Evolutionary conservation across 305 asterid genomes (phyloP).

Genomic region (Coffea humblotiana): DNA sequence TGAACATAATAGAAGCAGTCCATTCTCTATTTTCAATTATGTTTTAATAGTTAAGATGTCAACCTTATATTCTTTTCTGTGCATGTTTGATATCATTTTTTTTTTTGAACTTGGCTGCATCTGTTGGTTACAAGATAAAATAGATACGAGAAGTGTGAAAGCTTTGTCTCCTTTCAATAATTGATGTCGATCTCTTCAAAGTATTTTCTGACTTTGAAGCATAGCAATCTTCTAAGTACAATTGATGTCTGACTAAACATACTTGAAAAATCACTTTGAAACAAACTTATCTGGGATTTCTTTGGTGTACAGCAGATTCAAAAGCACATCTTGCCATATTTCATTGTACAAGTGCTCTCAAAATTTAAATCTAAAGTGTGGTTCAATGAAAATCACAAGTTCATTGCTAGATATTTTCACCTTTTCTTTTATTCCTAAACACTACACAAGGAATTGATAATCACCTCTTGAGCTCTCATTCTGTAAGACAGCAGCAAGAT

Average conservation of each 20-base stretch:
- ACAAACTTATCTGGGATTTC: neutral
- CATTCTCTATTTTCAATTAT: neutral
- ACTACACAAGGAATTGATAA: slow-evolving; percentile 10
- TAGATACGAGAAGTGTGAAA: neutral
- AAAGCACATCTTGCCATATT: neutral
- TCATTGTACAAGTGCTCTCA: neutral
- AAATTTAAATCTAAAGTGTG: neutral
- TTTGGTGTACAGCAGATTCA: neutral
- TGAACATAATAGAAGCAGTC: neutral
- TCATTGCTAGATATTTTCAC: slow-evolving; percentile 9
- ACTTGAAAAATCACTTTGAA: neutral
- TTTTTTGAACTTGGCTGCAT: neutral
- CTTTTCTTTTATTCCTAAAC: neutral
- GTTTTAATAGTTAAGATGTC: neutral
- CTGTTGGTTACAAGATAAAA: neutral
- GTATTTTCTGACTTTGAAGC: neutral
- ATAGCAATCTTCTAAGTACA: neutral
- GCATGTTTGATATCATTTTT: neutral
- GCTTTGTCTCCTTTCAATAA: neutral
- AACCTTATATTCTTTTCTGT: no score
- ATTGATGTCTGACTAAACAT: neutral
- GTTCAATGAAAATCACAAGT: slow-evolving; percentile 12
- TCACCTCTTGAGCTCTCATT: slow-evolving; percentile 23
- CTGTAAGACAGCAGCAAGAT: slow-evolving; percentile 27
- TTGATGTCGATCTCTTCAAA: neutral